phyloP scores from a whole-genome alignment of 768 basidiomycete genomes.

The Lyophyllum semitale region DNA sequence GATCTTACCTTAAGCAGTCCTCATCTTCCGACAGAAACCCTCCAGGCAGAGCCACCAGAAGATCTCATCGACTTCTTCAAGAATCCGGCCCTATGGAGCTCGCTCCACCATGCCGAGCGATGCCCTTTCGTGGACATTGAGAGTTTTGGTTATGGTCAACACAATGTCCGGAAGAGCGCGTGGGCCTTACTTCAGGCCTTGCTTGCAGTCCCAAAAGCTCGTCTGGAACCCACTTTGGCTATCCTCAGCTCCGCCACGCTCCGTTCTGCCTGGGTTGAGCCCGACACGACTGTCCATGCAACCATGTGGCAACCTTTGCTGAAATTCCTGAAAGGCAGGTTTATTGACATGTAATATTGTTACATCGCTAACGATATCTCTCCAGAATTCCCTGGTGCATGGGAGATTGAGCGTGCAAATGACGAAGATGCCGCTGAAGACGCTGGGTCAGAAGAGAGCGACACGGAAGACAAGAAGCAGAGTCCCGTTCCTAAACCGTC shows the following conservation, averaged over 20 bases:
- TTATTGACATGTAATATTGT: background rate
- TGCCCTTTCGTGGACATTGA: constrained; percentile 45
- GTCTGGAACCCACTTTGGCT: constrained; percentile 34
- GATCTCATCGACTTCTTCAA: constrained; percentile 41
- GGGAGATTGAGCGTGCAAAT: constrained; percentile 50
- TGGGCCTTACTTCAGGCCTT: constrained; percentile 60
- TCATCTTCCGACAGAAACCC: constrained; percentile 17
- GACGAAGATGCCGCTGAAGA: constrained; percentile 26
- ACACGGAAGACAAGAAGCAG: constrained; percentile 28
- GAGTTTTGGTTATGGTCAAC: constrained; percentile 65
- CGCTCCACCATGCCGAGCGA: constrained; percentile 44
- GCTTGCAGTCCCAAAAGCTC: constrained; percentile 43
- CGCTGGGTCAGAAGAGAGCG: constrained; percentile 33
- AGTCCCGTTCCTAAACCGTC: constrained; percentile 25
- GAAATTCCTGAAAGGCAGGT: constrained; percentile 69
- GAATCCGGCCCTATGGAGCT: constrained; percentile 63
- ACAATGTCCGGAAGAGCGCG: constrained; percentile 68
- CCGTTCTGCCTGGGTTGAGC: constrained; percentile 70
- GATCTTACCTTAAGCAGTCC: background rate
- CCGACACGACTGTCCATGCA: constrained; percentile 66
- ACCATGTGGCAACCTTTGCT: constrained; percentile 73
- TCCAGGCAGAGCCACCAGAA: constrained; percentile 19
- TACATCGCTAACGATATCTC: background rate
- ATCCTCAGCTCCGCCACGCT: constrained; percentile 59
- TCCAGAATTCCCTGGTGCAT: constrained; percentile 65